Conservation (phyloP, 768 basidiomycete species). For the Roridomyces roridus region DNA sequence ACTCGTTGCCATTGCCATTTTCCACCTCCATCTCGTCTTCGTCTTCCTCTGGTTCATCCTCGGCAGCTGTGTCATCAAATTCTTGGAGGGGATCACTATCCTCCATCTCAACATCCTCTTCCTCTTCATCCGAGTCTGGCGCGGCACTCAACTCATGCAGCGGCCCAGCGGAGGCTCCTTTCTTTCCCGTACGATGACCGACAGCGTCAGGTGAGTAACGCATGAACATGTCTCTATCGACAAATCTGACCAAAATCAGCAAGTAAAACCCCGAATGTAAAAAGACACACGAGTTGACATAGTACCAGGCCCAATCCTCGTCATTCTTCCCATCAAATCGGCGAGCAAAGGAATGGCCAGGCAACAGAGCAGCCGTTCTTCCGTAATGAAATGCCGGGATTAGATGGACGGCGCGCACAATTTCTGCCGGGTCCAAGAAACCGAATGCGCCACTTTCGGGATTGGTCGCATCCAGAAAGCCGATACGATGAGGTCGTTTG, state of each 20-base stretch:
- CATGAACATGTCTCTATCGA: constrained; percentile 3
- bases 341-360: constrained; percentile 21
- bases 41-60: too few relatives aligned
- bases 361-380: constrained; percentile 14
- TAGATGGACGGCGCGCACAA: constrained; percentile 41
- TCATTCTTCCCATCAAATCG: constrained; percentile 17
- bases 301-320: constrained; percentile 36
- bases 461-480: constrained; percentile 33
- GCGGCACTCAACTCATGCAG: too few relatives aligned
- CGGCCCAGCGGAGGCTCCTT: too few relatives aligned
- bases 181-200: neutral
- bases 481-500: constrained; percentile 31
- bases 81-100: too few relatives aligned
- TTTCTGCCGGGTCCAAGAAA: constrained; percentile 44
- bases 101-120: too few relatives aligned
- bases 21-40: too few relatives aligned
- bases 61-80: too few relatives aligned
- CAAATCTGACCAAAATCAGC: too few relatives aligned
- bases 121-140: too few relatives aligned
- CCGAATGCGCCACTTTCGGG: constrained; percentile 36
- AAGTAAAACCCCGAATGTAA: too few relatives aligned
- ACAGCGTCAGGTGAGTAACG: neutral
- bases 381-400: constrained; percentile 39
- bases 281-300: constrained; percentile 42
- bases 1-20: too few relatives aligned